phyloP scores from a whole-genome alignment of 805 yeast genomes.

The Cyberlindnera bimundalis region DNA sequence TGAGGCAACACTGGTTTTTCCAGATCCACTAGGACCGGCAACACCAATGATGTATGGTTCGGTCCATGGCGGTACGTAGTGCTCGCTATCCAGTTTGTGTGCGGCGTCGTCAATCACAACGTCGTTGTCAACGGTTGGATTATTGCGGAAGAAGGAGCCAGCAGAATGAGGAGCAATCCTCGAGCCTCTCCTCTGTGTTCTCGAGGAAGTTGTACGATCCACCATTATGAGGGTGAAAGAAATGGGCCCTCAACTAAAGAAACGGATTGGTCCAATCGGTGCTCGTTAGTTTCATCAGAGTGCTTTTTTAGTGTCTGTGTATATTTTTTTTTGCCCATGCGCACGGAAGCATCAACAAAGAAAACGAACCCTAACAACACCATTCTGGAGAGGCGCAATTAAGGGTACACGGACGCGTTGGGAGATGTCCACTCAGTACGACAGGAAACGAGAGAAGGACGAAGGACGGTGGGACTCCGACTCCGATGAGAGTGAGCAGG shows the following conservation, averaged over 20 bases:
- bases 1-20: slow-evolving; percentile 90
- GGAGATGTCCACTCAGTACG: slow-evolving; percentile 1
- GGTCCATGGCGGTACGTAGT: slow-evolving; percentile 81
- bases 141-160: slow-evolving; percentile 14
- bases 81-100: slow-evolving; percentile 1
- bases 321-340: slow-evolving; percentile 1
- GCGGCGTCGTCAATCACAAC: neutral
- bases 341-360: slow-evolving; percentile 1
- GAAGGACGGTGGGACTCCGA: slow-evolving; percentile 24
- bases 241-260: too few species aligned
- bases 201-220: neutral
- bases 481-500: slow-evolving; percentile 14
- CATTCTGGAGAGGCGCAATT: too few species aligned
- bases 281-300: neutral
- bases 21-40: slow-evolving; percentile 86
- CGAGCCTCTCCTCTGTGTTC: neutral
- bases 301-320: neutral
- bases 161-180: slow-evolving; percentile 13
- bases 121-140: neutral
- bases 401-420: too few species aligned
- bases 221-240: too few species aligned
- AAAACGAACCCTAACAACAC: neutral
- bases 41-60: slow-evolving; percentile 85
- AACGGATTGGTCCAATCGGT: too few species aligned
- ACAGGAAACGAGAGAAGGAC: slow-evolving; percentile 15